Conservation (phyloP, 83 land plant genomes). For the Picea mariana region DNA sequence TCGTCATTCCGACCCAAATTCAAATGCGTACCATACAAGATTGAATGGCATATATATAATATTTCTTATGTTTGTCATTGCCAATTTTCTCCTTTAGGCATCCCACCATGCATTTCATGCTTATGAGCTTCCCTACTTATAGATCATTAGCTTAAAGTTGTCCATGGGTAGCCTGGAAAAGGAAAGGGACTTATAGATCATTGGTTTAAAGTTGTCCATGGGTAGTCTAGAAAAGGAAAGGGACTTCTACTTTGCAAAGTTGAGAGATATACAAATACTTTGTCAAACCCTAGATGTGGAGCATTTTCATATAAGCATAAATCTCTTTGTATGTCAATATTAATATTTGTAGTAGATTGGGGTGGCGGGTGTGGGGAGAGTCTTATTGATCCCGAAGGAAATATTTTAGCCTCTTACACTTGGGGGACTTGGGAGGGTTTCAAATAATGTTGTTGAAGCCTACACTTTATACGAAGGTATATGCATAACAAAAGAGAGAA, state of each 20-base stretch:
- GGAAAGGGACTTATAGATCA: conserved; percentile 97
- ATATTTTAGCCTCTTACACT: no score
- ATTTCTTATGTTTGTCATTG: neutral
- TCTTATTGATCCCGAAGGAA: no score
- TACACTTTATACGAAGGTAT: no score
- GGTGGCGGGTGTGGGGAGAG: no score
- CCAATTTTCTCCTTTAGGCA: neutral
- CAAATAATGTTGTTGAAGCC: no score
- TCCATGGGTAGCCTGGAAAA: conserved; percentile 88
- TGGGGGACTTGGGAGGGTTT: no score
- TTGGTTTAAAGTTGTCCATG: conserved; percentile 68
- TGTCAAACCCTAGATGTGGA: conserved; percentile 79
- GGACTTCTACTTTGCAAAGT: conserved; percentile 91
- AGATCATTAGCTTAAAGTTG: conserved; percentile 86
- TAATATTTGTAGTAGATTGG: neutral
- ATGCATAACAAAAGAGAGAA: no score
- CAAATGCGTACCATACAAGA: no score
- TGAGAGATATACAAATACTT: conserved; percentile 89
- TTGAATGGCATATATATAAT: no score
- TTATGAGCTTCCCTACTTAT: conserved; percentile 5
- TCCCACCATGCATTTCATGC: neutral
- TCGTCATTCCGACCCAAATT: no score
- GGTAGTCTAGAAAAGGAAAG: conserved; percentile 95
- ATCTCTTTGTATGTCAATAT: neutral
- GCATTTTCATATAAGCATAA: conserved; percentile 52